phyloP scores from a whole-genome alignment of 257 asterid species.

The Penstemon barbatus region DNA sequence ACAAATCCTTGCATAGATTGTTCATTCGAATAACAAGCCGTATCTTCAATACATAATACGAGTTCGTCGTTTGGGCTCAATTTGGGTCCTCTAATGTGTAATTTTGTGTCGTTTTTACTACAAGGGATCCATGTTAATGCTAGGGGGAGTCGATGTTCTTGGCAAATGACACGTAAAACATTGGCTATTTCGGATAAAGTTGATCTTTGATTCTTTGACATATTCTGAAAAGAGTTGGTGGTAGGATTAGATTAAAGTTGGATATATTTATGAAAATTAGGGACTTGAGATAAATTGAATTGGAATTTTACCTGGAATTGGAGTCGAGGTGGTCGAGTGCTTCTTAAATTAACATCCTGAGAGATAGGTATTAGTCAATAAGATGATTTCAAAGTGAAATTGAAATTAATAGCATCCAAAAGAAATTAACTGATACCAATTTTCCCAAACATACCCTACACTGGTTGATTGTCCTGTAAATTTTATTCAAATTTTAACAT shows the following conservation, averaged over 20 bases:
- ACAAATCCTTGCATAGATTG: slow-evolving; percentile 58
- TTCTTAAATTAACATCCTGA: slow-evolving; percentile 69
- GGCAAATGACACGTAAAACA: slow-evolving; percentile 58
- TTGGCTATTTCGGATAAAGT: slow-evolving; percentile 62
- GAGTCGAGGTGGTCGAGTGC: slow-evolving; percentile 45
- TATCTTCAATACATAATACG: slow-evolving; percentile 48
- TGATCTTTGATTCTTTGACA: slow-evolving; percentile 54
- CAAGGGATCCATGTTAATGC: slow-evolving; percentile 77
- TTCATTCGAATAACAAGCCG: slow-evolving; percentile 53
- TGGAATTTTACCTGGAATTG: slow-evolving; percentile 45
- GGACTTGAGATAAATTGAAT: slow-evolving; percentile 2
- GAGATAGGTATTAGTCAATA: neutral
- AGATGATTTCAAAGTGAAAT: neutral
- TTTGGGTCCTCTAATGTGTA: slow-evolving; percentile 18
- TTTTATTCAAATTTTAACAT: no score
- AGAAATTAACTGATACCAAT: no score
- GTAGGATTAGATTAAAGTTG: neutral
- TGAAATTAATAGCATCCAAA: neutral
- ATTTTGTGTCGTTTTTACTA: slow-evolving; percentile 27
- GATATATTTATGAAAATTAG: neutral
- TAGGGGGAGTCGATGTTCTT: slow-evolving; percentile 65
- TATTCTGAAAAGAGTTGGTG: slow-evolving; percentile 35
- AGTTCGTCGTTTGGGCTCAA: slow-evolving; percentile 25
- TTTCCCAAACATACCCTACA: no score
- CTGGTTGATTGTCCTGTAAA: no score